These are phyloP conservation scores for Mycena belliarum DNA, from an alignment of 768 basidiomycete species.

Conservation along the genomic window DNA sequence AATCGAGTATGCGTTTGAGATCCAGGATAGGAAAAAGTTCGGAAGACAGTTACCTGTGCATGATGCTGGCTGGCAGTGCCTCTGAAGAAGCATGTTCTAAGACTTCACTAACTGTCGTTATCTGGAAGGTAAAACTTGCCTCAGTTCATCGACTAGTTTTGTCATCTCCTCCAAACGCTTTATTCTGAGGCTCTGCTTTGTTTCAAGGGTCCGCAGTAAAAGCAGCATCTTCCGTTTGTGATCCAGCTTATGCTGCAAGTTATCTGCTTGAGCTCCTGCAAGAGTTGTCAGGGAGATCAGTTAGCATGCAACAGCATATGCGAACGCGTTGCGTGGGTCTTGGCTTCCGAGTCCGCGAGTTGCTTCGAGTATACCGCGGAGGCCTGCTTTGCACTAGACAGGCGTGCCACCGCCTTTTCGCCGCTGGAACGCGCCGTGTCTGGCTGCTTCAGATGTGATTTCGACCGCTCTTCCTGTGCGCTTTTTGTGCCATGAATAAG, in stretches of 20 bases:
- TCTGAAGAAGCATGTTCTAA: background rate
- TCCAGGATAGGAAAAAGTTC: background rate
- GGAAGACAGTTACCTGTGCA: background rate
- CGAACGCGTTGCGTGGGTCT: background rate
- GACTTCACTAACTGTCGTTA: too few species aligned
- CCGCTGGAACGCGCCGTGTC: conserved; percentile 13
- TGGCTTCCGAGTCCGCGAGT: background rate
- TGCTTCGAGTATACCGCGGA: conserved; percentile 1
- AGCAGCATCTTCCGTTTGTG: background rate
- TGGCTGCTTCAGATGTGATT: conserved; percentile 16
- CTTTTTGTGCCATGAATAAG: background rate
- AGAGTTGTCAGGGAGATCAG: background rate
- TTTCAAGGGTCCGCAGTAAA: conserved; percentile 7
- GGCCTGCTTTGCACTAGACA: conserved; percentile 11
- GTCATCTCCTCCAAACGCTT: conserved; percentile 7
- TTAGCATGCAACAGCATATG: background rate
- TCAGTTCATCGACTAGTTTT: background rate
- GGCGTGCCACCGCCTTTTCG: conserved; percentile 16
- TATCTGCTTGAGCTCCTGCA: background rate
- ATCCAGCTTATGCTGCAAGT: background rate
- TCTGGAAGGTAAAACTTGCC: too few species aligned
- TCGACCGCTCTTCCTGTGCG: conserved; percentile 1
- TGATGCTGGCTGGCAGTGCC: background rate
- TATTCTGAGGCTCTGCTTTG: conserved; percentile 3
- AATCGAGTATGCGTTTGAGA: background rate